These are phyloP conservation scores for Rhizopogon roseolus DNA, from an alignment of 768 basidiomycete genomes.

Conservation along the genomic window DNA sequence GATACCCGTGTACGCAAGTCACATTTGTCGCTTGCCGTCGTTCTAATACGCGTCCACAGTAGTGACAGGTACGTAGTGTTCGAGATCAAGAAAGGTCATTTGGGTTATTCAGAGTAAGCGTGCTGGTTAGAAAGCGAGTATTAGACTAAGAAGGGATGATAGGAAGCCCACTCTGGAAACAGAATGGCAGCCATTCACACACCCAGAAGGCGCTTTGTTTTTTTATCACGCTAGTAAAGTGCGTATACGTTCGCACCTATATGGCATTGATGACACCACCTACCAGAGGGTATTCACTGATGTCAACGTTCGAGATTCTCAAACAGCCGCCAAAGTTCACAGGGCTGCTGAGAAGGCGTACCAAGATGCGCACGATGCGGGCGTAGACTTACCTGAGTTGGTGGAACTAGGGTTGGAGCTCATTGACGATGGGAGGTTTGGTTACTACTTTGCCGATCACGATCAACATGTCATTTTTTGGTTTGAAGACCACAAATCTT, in stretches of 20 bases:
- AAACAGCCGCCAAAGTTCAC: background rate
- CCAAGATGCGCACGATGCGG: background rate
- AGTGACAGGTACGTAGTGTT: too few species aligned
- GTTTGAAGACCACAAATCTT: slow-evolving; percentile 33
- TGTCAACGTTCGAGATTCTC: background rate
- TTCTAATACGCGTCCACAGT: background rate
- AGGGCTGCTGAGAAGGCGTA: background rate
- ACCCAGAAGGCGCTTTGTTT: slow-evolving; percentile 55
- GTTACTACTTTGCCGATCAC: slow-evolving; percentile 47
- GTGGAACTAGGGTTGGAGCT: slow-evolving; percentile 7
- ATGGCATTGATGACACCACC: background rate
- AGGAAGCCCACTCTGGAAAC: background rate
- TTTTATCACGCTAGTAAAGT: slow-evolving; percentile 42
- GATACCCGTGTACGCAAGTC: background rate
- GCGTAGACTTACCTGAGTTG: background rate
- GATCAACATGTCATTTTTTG: slow-evolving; percentile 39
- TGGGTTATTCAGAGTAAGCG: background rate
- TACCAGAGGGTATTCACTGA: slow-evolving; percentile 9
- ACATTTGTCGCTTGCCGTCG: background rate
- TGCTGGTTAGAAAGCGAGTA: background rate
- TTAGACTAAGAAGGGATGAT: background rate
- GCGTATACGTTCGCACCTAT: background rate
- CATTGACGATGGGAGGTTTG: background rate
- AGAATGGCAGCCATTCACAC: slow-evolving; percentile 39
- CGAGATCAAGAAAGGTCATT: background rate